phyloP scores from a whole-genome alignment of 768 basidiomycete species.

The Collybia sordida region DNA sequence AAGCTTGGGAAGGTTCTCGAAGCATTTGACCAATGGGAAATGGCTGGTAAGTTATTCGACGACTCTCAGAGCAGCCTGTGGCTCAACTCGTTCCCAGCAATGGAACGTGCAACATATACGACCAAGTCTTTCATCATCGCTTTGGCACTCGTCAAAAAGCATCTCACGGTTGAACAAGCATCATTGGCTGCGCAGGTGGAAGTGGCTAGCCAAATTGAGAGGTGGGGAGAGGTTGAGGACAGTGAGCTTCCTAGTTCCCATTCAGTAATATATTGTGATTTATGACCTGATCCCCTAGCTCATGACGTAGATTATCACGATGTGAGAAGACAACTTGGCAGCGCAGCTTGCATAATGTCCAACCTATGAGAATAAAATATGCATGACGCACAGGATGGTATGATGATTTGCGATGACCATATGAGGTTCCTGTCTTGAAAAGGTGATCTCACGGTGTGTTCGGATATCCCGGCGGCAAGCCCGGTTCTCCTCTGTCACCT shows the following conservation, averaged over 20 bases:
- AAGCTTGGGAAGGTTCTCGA: conserved; percentile 59
- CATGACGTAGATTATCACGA: conserved; percentile 99
- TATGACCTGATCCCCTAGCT: conserved; percentile 46
- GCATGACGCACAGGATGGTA: no score
- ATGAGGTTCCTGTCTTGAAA: no score
- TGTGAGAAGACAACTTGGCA: conserved; percentile 81
- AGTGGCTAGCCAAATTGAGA: conserved; percentile 92
- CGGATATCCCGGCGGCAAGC: no score
- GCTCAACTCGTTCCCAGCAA: conserved; percentile 47
- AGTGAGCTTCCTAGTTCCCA: conserved; percentile 55
- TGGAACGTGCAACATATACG: conserved; percentile 88
- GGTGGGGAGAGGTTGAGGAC: conserved; percentile 99
- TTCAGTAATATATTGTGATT: conserved; percentile 9
- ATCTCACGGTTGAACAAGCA: conserved; percentile 80
- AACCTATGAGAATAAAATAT: conserved; percentile 19
- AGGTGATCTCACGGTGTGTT: no score
- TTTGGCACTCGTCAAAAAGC: conserved; percentile 77
- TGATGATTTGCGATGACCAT: no score
- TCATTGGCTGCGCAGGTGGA: conserved; percentile 87
- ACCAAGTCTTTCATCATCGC: conserved; percentile 91
- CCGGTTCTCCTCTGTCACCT: no score
- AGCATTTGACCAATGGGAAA: conserved; percentile 76
- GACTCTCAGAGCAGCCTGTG: neutral
- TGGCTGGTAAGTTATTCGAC: conserved; percentile 66
- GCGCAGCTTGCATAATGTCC: conserved; percentile 65